Conservation (phyloP, 345 rosid genomes). For the Eucalyptus sp. region DNA sequence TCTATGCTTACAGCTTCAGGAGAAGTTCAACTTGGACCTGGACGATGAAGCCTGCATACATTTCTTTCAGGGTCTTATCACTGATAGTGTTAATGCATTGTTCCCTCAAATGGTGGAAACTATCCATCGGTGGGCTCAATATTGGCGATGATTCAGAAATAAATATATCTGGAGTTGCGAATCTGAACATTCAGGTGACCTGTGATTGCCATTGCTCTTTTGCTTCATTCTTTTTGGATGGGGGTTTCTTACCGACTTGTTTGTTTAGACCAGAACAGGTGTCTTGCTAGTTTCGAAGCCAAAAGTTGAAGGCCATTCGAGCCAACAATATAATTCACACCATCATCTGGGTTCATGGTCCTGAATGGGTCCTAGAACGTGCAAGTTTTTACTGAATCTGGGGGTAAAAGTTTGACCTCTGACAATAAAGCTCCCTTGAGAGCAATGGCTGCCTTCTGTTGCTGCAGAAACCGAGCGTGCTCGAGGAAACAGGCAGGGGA, state of each 20-base stretch:
- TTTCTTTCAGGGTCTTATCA: slow-evolving; percentile 97
- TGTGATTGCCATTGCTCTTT: neutral
- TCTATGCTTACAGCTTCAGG: slow-evolving; percentile 60
- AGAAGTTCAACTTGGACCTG: slow-evolving; percentile 90
- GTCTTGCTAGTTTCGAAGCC: neutral
- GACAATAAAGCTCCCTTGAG: neutral
- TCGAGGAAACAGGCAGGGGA: neutral
- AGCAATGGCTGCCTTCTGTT: neutral
- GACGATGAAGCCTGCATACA: slow-evolving; percentile 96
- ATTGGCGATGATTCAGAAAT: slow-evolving; percentile 72
- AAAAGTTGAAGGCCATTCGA: neutral
- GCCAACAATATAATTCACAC: neutral
- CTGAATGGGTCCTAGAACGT: neutral
- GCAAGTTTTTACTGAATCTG: neutral
- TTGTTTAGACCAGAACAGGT: neutral
- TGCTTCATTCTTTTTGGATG: neutral
- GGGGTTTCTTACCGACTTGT: neutral
- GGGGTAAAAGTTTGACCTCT: neutral
- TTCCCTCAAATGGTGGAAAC: slow-evolving; percentile 99
- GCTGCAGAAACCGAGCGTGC: neutral
- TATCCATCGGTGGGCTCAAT: slow-evolving; percentile 98
- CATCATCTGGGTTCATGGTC: neutral
- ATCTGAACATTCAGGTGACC: neutral
- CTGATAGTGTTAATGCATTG: slow-evolving; percentile 93
- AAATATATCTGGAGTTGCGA: neutral